Evolutionary conservation across 106 monocot genomes (phyloP).

Genomic region (Phalaenopsis equestris): DNA sequence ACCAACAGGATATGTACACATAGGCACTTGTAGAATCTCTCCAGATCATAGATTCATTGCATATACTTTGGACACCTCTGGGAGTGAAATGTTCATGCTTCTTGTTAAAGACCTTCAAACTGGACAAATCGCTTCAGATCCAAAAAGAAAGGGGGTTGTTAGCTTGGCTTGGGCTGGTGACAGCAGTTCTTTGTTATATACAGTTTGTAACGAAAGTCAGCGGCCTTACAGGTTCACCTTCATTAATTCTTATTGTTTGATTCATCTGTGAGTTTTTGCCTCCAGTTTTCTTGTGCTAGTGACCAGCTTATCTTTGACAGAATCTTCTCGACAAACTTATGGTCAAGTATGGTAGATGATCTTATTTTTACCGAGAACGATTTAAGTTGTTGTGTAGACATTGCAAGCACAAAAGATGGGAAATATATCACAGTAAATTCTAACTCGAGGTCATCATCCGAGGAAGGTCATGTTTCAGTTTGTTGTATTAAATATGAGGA

Average conservation of each 20-base stretch:
- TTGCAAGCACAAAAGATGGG: conserved; percentile 89
- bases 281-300: conserved; percentile 4
- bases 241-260: not conserved
- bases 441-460: conserved; percentile 83
- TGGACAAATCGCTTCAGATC: conserved; percentile 27
- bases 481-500: not conserved
- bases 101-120: conserved; percentile 73
- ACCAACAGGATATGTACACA: conserved; percentile 89
- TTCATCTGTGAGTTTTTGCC: not conserved
- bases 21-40: conserved; percentile 84
- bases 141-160: conserved; percentile 50
- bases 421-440: conserved; percentile 93
- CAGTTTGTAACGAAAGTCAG: conserved; percentile 78
- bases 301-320: conserved; percentile 24
- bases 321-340: conserved; percentile 57
- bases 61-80: conserved; percentile 79
- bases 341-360: conserved; percentile 31
- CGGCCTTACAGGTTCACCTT: conserved; percentile 51
- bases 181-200: conserved; percentile 56
- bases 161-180: conserved; percentile 77
- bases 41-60: conserved; percentile 84
- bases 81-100: conserved; percentile 65
- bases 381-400: conserved; percentile 67
- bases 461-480: conserved; percentile 73
- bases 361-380: conserved; percentile 68